A percentile compares a stretch with the other conserved stretches of the same genome.
Conservation (phyloP, 208 protist species). For the Crithidia thermophila region DNA sequence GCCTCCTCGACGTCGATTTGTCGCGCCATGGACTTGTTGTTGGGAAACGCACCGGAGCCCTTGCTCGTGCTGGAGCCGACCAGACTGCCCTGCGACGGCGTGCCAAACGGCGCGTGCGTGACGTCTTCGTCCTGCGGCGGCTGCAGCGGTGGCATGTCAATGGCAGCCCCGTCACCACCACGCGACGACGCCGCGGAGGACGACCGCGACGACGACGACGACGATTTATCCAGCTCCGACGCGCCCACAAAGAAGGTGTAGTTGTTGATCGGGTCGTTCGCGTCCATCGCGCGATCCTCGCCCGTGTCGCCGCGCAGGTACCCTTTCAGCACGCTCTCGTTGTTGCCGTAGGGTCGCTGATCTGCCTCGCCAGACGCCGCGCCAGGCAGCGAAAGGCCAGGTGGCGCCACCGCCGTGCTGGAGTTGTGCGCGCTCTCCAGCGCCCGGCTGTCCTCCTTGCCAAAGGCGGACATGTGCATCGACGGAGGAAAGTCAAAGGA, state of each 20-base stretch:
- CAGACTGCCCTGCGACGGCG: conserved; percentile 6
- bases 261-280: conserved; percentile 42
- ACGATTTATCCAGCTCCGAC: background rate
- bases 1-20: conserved; percentile 6
- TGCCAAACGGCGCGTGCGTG: conserved; percentile 5
- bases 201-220: background rate
- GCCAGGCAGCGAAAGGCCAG: background rate
- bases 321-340: background rate
- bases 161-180: too few relatives aligned
- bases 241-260: conserved; percentile 40
- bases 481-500: background rate
- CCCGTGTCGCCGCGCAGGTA: conserved; percentile 18
- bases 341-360: background rate
- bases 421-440: background rate
- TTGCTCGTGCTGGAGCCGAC: background rate
- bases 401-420: background rate
- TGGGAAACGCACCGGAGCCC: background rate
- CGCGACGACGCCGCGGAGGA: background rate
- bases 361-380: background rate
- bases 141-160: too few relatives aligned
- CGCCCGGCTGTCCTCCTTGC: background rate
- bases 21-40: conserved; percentile 4
- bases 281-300: conserved; percentile 2
- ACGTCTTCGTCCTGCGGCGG: too few relatives aligned
- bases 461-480: too few relatives aligned